Base-by-base conservation (phyloP, 176 grass and related monocot species). In the Coix lacrymajobi region DNA sequence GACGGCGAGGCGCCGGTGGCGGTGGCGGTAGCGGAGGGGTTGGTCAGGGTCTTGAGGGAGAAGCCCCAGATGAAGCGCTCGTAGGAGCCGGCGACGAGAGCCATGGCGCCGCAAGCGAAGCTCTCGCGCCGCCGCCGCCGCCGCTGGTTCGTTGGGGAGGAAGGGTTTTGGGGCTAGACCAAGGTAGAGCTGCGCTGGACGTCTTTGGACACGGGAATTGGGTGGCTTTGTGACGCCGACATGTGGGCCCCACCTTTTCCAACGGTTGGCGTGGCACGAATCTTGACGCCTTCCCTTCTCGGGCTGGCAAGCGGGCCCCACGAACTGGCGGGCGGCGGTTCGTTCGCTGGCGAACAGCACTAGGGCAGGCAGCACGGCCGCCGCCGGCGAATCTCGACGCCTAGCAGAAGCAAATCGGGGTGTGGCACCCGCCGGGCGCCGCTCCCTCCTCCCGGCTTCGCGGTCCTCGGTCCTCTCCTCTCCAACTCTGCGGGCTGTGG, bases 21-120 rank as follows among this genome's bases (percentile, higher is more conserved):
- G 65, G 66, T 1, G 58, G 75, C 7, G 39, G 70, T 1, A 1
- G 32, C 0, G 67, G 79, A 3, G 3, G 71, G 40, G 22, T 5
- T 8, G 48, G 52, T 57, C 0, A 93, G 57, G 84, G 86, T 66
- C 79, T 92, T 93, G 80, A 99, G 87, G 66, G 93, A 93, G 85
- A 92, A 99, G 20, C 93, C 96, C 96, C 96, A 99, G 78, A 96
- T 93, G 77, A 96, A 96, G 86, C 92, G 94, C 85, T 99, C 89
- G 91, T 99, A 99, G 10, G 96, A 99, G 38, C 93, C 93, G 62
- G 93, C 93, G 75, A 99, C 66, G 89, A 96, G 84, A 30, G 96
- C 85, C 93, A 95, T 93, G 51, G 26, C 46, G 12, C n/a, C n/a
- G 44, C 34, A 31, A 43, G 26, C 38, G 4, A 32, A 38, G 25